Conservation (phyloP, 164 flowering plant species). For the Chloranthus sessilifolius region DNA sequence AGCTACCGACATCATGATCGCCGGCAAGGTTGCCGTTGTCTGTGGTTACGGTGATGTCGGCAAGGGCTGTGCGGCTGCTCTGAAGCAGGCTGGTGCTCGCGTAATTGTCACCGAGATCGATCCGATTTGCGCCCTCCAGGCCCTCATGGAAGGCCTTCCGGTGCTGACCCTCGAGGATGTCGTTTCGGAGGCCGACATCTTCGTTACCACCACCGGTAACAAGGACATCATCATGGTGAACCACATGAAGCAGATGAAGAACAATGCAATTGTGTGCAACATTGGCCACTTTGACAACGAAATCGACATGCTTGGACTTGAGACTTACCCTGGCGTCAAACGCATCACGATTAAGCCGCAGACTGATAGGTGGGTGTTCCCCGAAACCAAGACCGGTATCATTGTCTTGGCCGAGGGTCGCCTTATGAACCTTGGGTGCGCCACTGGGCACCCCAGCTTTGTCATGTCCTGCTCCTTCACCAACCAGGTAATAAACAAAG, state of each 20-base stretch:
- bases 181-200: slow-evolving; percentile 23
- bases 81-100: slow-evolving; percentile 25
- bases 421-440: slow-evolving; percentile 26
- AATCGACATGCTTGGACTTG: slow-evolving; percentile 20
- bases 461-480: slow-evolving; percentile 31
- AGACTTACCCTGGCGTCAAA: slow-evolving; percentile 22
- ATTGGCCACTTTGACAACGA: slow-evolving; percentile 34
- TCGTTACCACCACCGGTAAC: slow-evolving; percentile 30
- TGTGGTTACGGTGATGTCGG: slow-evolving; percentile 27
- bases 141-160: slow-evolving; percentile 30
- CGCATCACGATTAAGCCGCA: slow-evolving; percentile 24
- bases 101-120: slow-evolving; percentile 34
- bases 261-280: slow-evolving; percentile 39
- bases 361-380: slow-evolving; percentile 27
- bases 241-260: slow-evolving; percentile 38
- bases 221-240: slow-evolving; percentile 32
- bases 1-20: slow-evolving; percentile 25
- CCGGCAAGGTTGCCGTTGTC: slow-evolving; percentile 24
- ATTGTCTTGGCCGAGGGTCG: slow-evolving; percentile 25
- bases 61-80: slow-evolving; percentile 27
- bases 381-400: slow-evolving; percentile 17
- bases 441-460: slow-evolving; percentile 28
- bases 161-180: slow-evolving; percentile 29
- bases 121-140: slow-evolving; percentile 36
- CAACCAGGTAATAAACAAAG: slow-evolving; percentile 18